phyloP scores from a whole-genome alignment of 192 early-diverging fungal species.

The Coemansia sp. region DNA sequence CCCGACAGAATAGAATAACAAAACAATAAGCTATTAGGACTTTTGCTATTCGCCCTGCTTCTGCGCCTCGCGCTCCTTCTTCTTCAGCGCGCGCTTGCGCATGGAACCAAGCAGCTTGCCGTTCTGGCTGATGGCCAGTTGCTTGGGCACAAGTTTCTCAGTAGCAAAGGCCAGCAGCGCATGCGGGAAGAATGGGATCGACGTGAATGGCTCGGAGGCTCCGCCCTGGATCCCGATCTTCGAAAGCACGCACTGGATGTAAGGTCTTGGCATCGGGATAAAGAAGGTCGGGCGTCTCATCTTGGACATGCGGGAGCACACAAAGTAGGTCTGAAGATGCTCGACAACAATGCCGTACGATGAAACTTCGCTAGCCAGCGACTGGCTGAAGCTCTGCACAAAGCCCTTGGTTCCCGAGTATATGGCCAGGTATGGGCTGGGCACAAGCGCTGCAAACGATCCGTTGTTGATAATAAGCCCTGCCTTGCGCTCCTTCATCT shows the following conservation, averaged over 20 bases:
- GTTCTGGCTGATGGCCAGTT: constrained; percentile 46
- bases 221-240: constrained; percentile 73
- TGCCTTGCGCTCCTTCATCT: constrained; percentile 72
- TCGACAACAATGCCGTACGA: constrained; percentile 77
- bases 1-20: no score
- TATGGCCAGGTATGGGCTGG: constrained; percentile 81
- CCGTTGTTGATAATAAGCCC: constrained; percentile 94
- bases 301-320: constrained; percentile 93
- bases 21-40: no score
- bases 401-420: constrained; percentile 96
- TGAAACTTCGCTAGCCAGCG: constrained; percentile 78
- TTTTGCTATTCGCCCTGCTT: neutral
- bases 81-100: constrained; percentile 52
- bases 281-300: constrained; percentile 77
- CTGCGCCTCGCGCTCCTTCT: constrained; percentile 31
- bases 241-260: constrained; percentile 70
- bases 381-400: constrained; percentile 86
- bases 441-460: constrained; percentile 83
- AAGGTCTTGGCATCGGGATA: constrained; percentile 79
- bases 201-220: constrained; percentile 59
- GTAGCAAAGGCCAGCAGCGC: constrained; percentile 44
- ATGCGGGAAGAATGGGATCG: constrained; percentile 47
- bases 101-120: constrained; percentile 37
- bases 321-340: constrained; percentile 95
- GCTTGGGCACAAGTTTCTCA: constrained; percentile 40